A percentile compares a stretch with the other conserved stretches of the same genome.
These are phyloP conservation scores for Cairneyella variabilis DNA, from an alignment of 495 filamentous ascomycete genomes.

Conservation along the genomic window DNA sequence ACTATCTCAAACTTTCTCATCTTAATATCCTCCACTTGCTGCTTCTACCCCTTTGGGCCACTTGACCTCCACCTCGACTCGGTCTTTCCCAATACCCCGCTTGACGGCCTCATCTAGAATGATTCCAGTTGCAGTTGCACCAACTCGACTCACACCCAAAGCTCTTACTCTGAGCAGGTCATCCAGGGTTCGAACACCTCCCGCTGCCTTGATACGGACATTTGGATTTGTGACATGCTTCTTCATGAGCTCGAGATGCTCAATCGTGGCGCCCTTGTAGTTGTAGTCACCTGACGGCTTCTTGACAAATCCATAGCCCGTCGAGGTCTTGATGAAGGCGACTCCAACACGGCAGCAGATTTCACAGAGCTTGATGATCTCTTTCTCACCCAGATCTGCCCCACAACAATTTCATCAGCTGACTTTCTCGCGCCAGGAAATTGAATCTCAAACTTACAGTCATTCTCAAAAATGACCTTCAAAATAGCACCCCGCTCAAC, in stretches of 20 bases:
- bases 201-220: constrained; percentile 46
- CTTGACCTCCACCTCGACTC: constrained; percentile 25
- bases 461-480: constrained; percentile 60
- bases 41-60: too few relatives aligned
- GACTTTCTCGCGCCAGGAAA: background rate
- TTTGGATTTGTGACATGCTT: constrained; percentile 30
- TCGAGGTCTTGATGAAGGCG: constrained; percentile 55
- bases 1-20: too few relatives aligned
- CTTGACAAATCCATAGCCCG: constrained; percentile 56
- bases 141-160: constrained; percentile 43
- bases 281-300: constrained; percentile 44
- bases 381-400: constrained; percentile 33
- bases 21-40: too few relatives aligned
- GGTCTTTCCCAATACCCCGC: constrained; percentile 43
- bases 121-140: constrained; percentile 47
- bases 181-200: constrained; percentile 47
- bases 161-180: constrained; percentile 37
- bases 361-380: constrained; percentile 45
- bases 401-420: background rate
- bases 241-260: constrained; percentile 50
- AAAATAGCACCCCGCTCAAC: constrained; percentile 36
- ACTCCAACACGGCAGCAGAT: constrained; percentile 46
- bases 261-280: constrained; percentile 46
- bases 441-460: constrained; percentile 35
- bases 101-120: constrained; percentile 51